A percentile compares a stretch with the other conserved stretches of the same genome.
These are phyloP conservation scores for Neonectria ditissima DNA, from an alignment of 2,329 filamentous ascomycete species.

Conservation along the genomic window DNA sequence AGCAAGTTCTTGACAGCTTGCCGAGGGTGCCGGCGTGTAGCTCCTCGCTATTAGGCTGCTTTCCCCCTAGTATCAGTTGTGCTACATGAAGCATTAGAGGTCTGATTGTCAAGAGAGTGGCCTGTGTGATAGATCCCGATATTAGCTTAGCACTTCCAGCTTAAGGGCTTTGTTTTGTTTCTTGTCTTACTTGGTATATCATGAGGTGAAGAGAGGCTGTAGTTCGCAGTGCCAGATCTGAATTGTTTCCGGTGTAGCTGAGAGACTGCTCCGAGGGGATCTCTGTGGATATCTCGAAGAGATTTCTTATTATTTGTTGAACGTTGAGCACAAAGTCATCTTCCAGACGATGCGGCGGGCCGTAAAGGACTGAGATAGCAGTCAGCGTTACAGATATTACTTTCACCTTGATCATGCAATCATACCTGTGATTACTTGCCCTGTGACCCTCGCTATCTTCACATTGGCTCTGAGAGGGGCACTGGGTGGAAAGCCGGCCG, in stretches of 20 bases:
- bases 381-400: not conserved
- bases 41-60: not conserved
- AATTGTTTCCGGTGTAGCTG: slow-evolving; percentile 4
- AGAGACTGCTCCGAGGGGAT: slow-evolving; percentile 17
- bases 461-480: slow-evolving; percentile 16
- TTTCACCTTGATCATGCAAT: not conserved
- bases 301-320: slow-evolving; percentile 14
- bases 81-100: slow-evolving; percentile 21
- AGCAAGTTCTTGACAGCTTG: slow-evolving; percentile 20
- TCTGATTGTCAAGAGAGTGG: slow-evolving; percentile 12
- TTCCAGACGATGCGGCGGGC: slow-evolving; percentile 3
- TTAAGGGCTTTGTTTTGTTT: no score
- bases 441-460: slow-evolving; percentile 15
- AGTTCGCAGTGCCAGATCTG: slow-evolving; percentile 12
- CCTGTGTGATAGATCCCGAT: not conserved
- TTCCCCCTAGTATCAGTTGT: slow-evolving; percentile 9
- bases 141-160: not conserved
- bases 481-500: slow-evolving; percentile 11
- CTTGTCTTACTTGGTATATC: slow-evolving; percentile 10
- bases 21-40: not conserved
- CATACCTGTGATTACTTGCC: slow-evolving; percentile 17
- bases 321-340: slow-evolving; percentile 17
- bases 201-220: slow-evolving; percentile 15
- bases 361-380: slow-evolving; percentile 2
- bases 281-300: slow-evolving; percentile 17